Base-by-base conservation (phyloP, 768 basidiomycete species). In the Inosperma sp. region DNA sequence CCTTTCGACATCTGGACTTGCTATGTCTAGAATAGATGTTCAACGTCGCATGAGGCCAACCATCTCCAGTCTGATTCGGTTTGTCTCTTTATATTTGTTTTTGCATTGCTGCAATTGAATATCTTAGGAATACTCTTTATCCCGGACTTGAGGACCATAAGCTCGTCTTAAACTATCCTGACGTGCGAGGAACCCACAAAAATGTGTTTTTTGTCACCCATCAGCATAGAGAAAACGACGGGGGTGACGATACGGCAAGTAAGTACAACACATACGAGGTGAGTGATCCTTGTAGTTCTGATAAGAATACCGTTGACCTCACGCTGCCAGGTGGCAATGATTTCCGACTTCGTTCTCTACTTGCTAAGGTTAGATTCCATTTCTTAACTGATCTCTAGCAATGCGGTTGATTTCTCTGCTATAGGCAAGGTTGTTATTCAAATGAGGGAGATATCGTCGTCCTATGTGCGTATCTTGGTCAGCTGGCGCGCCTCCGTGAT, bases 1-100 rank as follows among this genome's bases (percentile, higher is more conserved):
- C 12, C 68, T 90, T 7, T 75, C 84, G 0, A 60, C 56, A 5
- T 72, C 71, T 19, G 80, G 81, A 7, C 61, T 86, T 25, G 65
- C 73, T 0, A 88, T 89, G 86, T 83, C 85, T 2, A 76, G 74
- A 29, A 80, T 89, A 10, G 73, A 84, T 57, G 78, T 86, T 0
- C 88, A 90, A 61, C 70, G 88, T 1, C 74, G 88, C 12, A 90
- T 90, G 88, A 72, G 84, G 5, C 87, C 87, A 0, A 58, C 64
- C 3, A 88, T 90, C 35, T 82, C 86, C 1, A 72, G 75, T 27
- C 66, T 87, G 5, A 77, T 84, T 51, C 64, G 82, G 83, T 79
- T 51, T 14, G 65, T 47, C 17, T 31, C 29, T 48, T 39, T 21
- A 29, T 13, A 8, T 13, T 21, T 16, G 16, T 10, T 39, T 47